These are phyloP conservation scores for Botryotinia globosa DNA, from an alignment of 2,329 filamentous ascomycete species.

Conservation along the genomic window DNA sequence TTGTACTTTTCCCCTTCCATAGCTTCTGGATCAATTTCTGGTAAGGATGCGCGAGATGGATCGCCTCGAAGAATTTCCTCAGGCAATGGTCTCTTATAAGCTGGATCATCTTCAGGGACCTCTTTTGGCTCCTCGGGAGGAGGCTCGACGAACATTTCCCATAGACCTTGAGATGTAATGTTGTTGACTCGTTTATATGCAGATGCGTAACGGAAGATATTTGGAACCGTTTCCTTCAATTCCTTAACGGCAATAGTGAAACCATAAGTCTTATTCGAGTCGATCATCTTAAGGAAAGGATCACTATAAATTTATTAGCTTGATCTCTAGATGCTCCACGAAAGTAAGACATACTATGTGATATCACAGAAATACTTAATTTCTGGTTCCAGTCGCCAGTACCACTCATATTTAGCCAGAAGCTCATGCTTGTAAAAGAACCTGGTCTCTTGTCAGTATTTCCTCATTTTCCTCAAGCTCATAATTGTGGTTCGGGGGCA, in stretches of 20 bases:
- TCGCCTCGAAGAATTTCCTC: constrained; percentile 80
- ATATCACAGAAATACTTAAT: constrained; percentile 99
- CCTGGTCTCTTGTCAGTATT: constrained; percentile 43
- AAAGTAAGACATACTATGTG: constrained; percentile 69
- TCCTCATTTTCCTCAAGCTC: not conserved
- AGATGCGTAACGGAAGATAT: constrained; percentile 98
- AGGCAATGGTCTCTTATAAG: constrained; percentile 61
- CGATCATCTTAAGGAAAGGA: constrained; percentile 92
- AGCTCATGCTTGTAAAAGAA: constrained; percentile 98
- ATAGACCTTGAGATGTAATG: constrained; percentile 83
- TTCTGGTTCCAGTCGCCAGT: constrained; percentile 98
- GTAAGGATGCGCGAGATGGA: constrained; percentile 65
- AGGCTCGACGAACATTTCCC: constrained; percentile 97
- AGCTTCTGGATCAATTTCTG: constrained; percentile 80
- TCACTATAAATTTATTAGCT: constrained; percentile 54
- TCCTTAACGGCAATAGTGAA: constrained; percentile 99
- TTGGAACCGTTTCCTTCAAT: constrained; percentile 93
- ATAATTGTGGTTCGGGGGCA: constrained; percentile 36
- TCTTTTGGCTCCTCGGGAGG: constrained; percentile 57
- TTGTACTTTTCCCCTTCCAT: constrained; percentile 99
- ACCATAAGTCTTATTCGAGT: constrained; percentile 94
- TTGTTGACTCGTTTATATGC: constrained; percentile 95
- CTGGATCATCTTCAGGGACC: constrained; percentile 53
- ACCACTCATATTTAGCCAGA: constrained; percentile 97
- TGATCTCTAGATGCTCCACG: not conserved